Percentiles rank a stretch among this genome's conserved stretches.
Evolutionary conservation across 495 filamentous ascomycete genomes (phyloP).

Genomic region (Aspergillus cristatus): DNA sequence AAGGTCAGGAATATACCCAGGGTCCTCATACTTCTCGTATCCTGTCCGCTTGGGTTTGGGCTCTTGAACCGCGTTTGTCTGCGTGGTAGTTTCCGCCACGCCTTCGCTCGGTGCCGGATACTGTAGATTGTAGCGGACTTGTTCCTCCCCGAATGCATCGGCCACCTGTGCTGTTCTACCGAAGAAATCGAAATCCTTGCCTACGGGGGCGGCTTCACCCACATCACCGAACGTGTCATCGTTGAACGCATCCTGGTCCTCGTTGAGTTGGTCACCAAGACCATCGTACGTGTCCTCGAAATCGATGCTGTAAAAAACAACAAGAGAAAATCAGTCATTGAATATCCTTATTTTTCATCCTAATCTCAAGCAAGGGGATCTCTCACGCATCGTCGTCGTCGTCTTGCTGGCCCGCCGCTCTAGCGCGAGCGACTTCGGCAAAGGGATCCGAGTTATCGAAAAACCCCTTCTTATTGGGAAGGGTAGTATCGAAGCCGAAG

Average conservation of each 20-base stretch:
- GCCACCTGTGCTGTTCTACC: slow-evolving; percentile 81
- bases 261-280: slow-evolving; percentile 81
- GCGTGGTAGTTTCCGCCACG: slow-evolving; percentile 14
- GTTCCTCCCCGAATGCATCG: slow-evolving; percentile 79
- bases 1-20: slow-evolving; percentile 70
- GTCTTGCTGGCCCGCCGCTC: slow-evolving; percentile 26
- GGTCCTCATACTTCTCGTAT: slow-evolving; percentile 79
- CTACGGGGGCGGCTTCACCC: slow-evolving; percentile 40
- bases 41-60: slow-evolving; percentile 63
- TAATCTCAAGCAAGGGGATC: slow-evolving; percentile 1
- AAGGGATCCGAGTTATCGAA: slow-evolving; percentile 82
- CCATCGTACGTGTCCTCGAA: slow-evolving; percentile 99
- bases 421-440: slow-evolving; percentile 58
- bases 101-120: slow-evolving; percentile 36
- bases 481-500: slow-evolving; percentile 72
- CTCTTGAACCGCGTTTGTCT: slow-evolving; percentile 40
- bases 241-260: slow-evolving; percentile 91
- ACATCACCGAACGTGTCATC: slow-evolving; percentile 89
- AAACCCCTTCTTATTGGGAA: slow-evolving; percentile 68
- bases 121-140: slow-evolving; percentile 67
- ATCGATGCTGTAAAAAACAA: slow-evolving; percentile 55
- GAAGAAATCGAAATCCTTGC: slow-evolving; percentile 97
- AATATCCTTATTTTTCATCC: neutral
- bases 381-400: slow-evolving; percentile 70
- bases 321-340: neutral